phyloP scores from a whole-genome alignment of 768 basidiomycete species.

The Russula ochroleuca region DNA sequence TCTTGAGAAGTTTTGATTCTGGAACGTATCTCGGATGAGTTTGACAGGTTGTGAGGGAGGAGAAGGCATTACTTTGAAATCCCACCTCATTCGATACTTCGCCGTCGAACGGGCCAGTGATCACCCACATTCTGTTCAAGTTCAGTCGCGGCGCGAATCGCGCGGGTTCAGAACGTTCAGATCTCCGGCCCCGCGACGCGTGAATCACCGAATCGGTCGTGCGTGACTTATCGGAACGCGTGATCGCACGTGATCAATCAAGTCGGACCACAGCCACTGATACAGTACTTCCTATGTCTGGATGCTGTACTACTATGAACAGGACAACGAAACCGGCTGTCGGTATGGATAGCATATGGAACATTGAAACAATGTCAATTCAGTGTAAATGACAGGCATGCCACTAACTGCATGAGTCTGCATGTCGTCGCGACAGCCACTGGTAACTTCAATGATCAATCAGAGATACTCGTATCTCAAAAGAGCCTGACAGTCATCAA shows the following conservation, averaged over 20 bases:
- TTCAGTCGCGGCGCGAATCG: background rate
- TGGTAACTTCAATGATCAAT: background rate
- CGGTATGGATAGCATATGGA: background rate
- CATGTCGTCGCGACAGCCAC: background rate
- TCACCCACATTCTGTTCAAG: constrained; percentile 45
- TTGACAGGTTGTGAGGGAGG: background rate
- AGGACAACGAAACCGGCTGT: background rate
- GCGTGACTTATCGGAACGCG: background rate
- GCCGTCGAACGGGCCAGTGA: constrained; percentile 53
- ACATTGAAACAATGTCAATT: background rate
- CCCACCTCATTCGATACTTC: constrained; percentile 35
- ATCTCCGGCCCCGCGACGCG: background rate
- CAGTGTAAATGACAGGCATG: background rate
- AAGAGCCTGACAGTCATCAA: background rate
- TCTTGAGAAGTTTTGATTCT: constrained; percentile 60
- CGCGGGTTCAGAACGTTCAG: background rate
- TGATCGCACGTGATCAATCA: background rate
- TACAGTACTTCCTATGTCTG: background rate
- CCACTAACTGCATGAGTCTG: background rate
- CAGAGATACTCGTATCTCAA: background rate
- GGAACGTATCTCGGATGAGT: background rate
- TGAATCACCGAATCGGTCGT: too few relatives aligned
- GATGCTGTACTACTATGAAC: background rate
- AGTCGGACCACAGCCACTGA: background rate
- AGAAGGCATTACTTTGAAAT: constrained; percentile 39